Percentiles rank a stretch among this genome's conserved stretches.
Evolutionary conservation across 148 eudicot genomes (phyloP).

Genomic region (Rhododendron molle): DNA sequence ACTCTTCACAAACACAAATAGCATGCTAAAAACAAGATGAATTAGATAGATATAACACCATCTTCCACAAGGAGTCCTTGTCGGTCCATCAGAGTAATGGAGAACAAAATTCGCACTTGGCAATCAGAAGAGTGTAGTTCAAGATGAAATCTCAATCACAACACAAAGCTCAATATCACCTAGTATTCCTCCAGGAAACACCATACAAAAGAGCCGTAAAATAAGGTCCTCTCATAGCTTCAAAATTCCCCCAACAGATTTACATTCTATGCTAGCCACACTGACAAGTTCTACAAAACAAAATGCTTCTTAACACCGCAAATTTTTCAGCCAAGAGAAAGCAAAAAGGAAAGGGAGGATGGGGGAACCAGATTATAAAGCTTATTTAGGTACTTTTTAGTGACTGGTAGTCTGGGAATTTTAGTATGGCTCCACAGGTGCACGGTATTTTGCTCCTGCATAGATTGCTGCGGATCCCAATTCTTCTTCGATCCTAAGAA

Average conservation of each 20-base stretch:
- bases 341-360: not conserved
- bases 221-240: not conserved
- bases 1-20: not conserved
- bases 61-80: not conserved
- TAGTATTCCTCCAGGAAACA: not conserved
- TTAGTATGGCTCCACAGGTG: slow-evolving; percentile 39
- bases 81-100: not conserved
- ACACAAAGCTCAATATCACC: not conserved
- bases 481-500: slow-evolving; percentile 45
- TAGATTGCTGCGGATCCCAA: slow-evolving; percentile 36
- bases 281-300: not conserved
- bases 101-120: not conserved
- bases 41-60: too few species aligned
- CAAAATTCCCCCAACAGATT: not conserved
- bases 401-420: not conserved
- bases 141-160: slow-evolving; percentile 1
- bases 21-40: not conserved
- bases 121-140: not conserved
- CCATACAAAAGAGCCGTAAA: not conserved
- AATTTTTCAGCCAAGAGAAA: not conserved
- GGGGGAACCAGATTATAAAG: slow-evolving; percentile 1
- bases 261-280: not conserved
- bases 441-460: slow-evolving; percentile 36
- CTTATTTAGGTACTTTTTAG: not conserved
- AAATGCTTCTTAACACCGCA: not conserved